Percentiles rank a stretch among this genome's conserved stretches.
Conservation (phyloP, 192 early-diverging fungal species). For the Umbelopsis sp. region DNA sequence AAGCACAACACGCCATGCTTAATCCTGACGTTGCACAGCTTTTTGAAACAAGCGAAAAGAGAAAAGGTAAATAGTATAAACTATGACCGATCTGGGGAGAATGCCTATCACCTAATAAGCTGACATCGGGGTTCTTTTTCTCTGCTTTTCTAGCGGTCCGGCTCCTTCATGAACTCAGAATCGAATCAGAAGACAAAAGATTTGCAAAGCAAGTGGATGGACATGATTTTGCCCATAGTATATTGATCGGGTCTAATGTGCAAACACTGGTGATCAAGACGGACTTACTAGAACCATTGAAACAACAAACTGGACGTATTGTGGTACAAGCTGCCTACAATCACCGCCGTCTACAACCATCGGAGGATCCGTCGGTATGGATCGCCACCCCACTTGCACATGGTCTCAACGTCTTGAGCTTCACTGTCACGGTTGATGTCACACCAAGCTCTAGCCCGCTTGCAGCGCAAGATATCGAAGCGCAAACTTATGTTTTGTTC, state of each 20-base stretch:
- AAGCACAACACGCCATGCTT: not conserved
- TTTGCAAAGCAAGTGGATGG: slow-evolving; percentile 15
- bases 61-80: not conserved
- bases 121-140: not conserved
- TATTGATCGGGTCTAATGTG: slow-evolving; percentile 19
- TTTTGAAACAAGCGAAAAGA: slow-evolving; percentile 16
- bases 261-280: slow-evolving; percentile 22
- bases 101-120: not conserved
- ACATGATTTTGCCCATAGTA: slow-evolving; percentile 27
- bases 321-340: slow-evolving; percentile 18
- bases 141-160: not conserved
- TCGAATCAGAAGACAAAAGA: not conserved
- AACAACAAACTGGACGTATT: slow-evolving; percentile 13
- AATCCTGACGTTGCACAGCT: not conserved
- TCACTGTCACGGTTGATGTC: slow-evolving; percentile 25
- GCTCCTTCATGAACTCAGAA: slow-evolving; percentile 7
- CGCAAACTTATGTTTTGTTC: slow-evolving; percentile 26
- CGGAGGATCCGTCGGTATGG: slow-evolving; percentile 10
- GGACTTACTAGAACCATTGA: slow-evolving; percentile 8
- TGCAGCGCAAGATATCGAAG: slow-evolving; percentile 14
- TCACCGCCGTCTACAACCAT: slow-evolving; percentile 13
- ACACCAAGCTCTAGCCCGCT: slow-evolving; percentile 5
- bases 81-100: not conserved
- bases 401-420: slow-evolving; percentile 22
- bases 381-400: slow-evolving; percentile 9